phyloP scores from a whole-genome alignment of 2,329 filamentous ascomycete species.

The Scytalidium lignicola region DNA sequence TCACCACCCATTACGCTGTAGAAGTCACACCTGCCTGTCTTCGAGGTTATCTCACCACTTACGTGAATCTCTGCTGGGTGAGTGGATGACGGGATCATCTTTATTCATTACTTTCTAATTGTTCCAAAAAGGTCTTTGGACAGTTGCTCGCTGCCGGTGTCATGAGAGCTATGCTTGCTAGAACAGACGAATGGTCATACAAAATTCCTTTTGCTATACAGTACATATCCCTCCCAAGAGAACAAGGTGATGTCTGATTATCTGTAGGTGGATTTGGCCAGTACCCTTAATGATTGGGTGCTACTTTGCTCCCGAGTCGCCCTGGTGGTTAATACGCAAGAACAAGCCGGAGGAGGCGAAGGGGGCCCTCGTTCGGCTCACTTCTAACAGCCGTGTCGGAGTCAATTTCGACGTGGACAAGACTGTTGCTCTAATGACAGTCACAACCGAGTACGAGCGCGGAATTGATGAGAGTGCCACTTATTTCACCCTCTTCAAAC shows the following conservation, averaged over 20 bases:
- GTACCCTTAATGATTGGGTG: slow-evolving; percentile 37
- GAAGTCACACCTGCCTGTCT: slow-evolving; percentile 28
- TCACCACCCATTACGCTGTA: slow-evolving; percentile 27
- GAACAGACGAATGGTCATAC: slow-evolving; percentile 39
- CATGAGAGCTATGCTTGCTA: slow-evolving; percentile 34
- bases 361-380: slow-evolving; percentile 33
- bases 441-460: slow-evolving; percentile 50
- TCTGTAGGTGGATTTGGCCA: slow-evolving; percentile 38
- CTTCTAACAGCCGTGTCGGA: slow-evolving; percentile 15
- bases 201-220: slow-evolving; percentile 41
- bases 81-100: no score
- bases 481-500: slow-evolving; percentile 48
- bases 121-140: no score
- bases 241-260: no score
- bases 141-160: slow-evolving; percentile 44
- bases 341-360: slow-evolving; percentile 37
- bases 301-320: slow-evolving; percentile 38
- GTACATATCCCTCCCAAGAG: no score
- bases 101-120: no score
- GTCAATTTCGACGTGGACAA: slow-evolving; percentile 37
- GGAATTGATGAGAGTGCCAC: slow-evolving; percentile 36
- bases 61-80: slow-evolving; percentile 50
- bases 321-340: slow-evolving; percentile 41
- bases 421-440: slow-evolving; percentile 46
- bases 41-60: slow-evolving; percentile 33